These are phyloP conservation scores for Gyromitra esculenta DNA, from an alignment of 2,329 filamentous ascomycete genomes.

Conservation along the genomic window DNA sequence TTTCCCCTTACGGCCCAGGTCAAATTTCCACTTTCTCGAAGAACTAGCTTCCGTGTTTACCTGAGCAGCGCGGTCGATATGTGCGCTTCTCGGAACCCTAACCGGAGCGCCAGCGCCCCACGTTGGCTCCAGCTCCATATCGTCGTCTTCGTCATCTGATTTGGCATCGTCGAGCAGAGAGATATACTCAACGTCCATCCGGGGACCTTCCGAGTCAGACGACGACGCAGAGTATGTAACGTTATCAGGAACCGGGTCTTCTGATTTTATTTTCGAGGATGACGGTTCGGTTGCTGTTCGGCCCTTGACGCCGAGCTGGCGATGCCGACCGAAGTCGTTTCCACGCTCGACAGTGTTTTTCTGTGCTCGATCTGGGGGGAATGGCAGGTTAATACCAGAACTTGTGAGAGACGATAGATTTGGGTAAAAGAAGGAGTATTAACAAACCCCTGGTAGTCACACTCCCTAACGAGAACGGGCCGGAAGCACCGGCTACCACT, in stretches of 20 bases:
- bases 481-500: slow-evolving; percentile 52
- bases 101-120: slow-evolving; percentile 49
- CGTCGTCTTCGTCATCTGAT: slow-evolving; percentile 45
- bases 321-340: slow-evolving; percentile 12
- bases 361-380: slow-evolving; percentile 24
- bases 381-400: background rate
- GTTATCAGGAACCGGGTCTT: slow-evolving; percentile 39
- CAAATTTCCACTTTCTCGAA: slow-evolving; percentile 46
- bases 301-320: background rate
- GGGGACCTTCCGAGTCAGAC: slow-evolving; percentile 54
- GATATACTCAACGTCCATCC: slow-evolving; percentile 57
- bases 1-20: slow-evolving; percentile 44
- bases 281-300: background rate
- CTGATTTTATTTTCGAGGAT: slow-evolving; percentile 1
- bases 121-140: slow-evolving; percentile 29
- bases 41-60: slow-evolving; percentile 50
- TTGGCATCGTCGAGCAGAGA: slow-evolving; percentile 54
- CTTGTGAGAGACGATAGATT: background rate
- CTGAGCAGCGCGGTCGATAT: slow-evolving; percentile 53
- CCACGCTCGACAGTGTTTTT: slow-evolving; percentile 44
- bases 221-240: slow-evolving; percentile 53
- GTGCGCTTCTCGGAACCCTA: slow-evolving; percentile 50
- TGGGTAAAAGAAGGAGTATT: background rate
- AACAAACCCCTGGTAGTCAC: slow-evolving; percentile 53
- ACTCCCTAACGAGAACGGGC: slow-evolving; percentile 56